Conservation (phyloP, 192 early-diverging fungal genomes). For the Coemansia sp. region DNA sequence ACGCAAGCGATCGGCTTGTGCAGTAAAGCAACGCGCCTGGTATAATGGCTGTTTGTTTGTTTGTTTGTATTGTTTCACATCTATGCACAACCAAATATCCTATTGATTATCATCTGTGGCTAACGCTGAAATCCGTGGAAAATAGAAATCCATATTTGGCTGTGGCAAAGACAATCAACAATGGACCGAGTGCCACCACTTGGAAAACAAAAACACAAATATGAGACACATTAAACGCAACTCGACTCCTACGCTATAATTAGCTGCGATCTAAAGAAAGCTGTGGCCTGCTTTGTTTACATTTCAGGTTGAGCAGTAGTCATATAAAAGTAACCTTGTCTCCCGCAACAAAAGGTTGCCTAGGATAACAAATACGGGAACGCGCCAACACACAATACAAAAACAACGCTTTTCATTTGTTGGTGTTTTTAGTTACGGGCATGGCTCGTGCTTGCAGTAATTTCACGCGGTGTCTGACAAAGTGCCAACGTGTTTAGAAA, state of each 20-base stretch:
- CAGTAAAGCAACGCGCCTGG: background rate
- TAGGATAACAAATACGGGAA: too few relatives aligned
- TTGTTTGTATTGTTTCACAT: background rate
- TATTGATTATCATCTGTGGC: background rate
- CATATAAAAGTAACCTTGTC: background rate
- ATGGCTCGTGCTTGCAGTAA: background rate
- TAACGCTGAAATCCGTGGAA: background rate
- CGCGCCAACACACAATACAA: too few relatives aligned
- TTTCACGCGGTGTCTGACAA: background rate
- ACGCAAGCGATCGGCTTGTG: background rate
- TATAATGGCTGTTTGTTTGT: background rate
- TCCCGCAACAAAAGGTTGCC: background rate
- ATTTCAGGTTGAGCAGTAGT: background rate
- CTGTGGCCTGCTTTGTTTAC: background rate
- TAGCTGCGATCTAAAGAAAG: background rate
- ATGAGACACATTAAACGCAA: background rate
- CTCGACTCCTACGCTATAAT: background rate
- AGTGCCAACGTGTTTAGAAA: background rate
- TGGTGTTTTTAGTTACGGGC: background rate
- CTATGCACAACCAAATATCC: background rate
- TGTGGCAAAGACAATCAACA: constrained; percentile 5
- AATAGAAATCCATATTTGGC: background rate
- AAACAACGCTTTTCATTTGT: too few relatives aligned
- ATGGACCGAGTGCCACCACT: background rate
- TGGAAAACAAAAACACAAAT: background rate